Conservation (phyloP, 2,329 filamentous ascomycete species). For the Stromatinia cepivora region DNA sequence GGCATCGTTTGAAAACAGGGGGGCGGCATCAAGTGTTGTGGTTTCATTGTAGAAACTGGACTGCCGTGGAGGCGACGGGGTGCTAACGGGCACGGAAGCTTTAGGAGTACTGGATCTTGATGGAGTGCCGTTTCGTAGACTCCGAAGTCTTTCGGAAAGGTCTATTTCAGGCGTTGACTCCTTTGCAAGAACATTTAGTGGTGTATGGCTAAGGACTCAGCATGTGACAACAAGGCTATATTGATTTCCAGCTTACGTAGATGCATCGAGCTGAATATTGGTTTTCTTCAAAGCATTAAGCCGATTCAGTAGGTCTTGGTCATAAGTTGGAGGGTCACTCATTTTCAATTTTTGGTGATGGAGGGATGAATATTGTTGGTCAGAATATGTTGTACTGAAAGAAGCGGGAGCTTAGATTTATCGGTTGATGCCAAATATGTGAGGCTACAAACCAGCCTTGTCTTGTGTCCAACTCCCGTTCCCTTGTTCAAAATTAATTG, state of each 20-base stretch:
- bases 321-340: constrained; percentile 36
- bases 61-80: constrained; percentile 14
- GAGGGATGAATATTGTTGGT: neutral
- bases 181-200: constrained; percentile 20
- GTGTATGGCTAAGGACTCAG: constrained; percentile 29
- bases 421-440: constrained; percentile 20
- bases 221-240: constrained; percentile 25
- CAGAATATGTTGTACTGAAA: constrained; percentile 18
- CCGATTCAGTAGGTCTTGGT: constrained; percentile 37
- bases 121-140: constrained; percentile 35
- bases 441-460: constrained; percentile 35
- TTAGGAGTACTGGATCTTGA: constrained; percentile 28
- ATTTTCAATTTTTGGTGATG: constrained; percentile 29
- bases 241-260: constrained; percentile 31
- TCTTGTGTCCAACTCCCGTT: neutral
- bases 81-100: constrained; percentile 11
- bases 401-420: constrained; percentile 15
- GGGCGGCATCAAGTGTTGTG: constrained; percentile 15
- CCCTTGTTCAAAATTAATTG: neutral
- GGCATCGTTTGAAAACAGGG: constrained; percentile 24
- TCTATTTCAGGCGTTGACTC: constrained; percentile 34
- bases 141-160: constrained; percentile 37
- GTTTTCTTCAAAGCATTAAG: constrained; percentile 41
- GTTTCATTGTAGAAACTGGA: neutral
- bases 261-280: constrained; percentile 33